A percentile compares a stretch with the other conserved stretches of the same genome.
phyloP scores from a whole-genome alignment of 1,284 basidiomycete species.

The Amylostereum areolatum region DNA sequence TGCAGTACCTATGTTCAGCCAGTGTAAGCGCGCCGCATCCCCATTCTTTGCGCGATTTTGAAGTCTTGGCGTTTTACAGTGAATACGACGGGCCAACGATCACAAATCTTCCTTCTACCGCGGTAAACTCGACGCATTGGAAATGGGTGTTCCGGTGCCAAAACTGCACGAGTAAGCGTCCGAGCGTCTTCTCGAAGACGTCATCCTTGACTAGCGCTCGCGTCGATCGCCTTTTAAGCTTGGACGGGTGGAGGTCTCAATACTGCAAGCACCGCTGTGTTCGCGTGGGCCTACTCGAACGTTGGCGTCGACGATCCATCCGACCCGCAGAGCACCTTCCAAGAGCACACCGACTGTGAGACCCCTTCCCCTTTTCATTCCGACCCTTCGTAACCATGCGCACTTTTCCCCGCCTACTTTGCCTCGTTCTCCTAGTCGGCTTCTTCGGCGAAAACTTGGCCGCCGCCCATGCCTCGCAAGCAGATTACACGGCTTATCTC shows the following conservation, averaged over 20 bases:
- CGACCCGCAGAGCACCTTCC: slow-evolving; percentile 31
- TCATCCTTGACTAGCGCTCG: background rate
- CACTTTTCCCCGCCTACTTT: background rate
- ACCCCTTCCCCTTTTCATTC: background rate
- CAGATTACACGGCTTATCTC: slow-evolving; percentile 45
- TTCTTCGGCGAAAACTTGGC: slow-evolving; percentile 51
- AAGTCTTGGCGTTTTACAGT: slow-evolving; percentile 7
- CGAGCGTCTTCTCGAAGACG: background rate
- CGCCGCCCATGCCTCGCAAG: slow-evolving; percentile 33
- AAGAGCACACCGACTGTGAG: slow-evolving; percentile 41
- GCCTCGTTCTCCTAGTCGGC: slow-evolving; percentile 35
- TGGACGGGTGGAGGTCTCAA: slow-evolving; percentile 30
- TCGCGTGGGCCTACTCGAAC: slow-evolving; percentile 47
- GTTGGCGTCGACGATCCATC: slow-evolving; percentile 30
- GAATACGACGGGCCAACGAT: slow-evolving; percentile 22
- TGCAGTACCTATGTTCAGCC: slow-evolving; percentile 39
- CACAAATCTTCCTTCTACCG: slow-evolving; percentile 23
- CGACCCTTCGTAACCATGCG: background rate
- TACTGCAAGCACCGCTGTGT: slow-evolving; percentile 34
- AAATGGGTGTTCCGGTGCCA: slow-evolving; percentile 29
- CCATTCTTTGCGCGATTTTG: background rate
- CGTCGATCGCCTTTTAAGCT: slow-evolving; percentile 7
- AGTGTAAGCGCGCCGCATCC: slow-evolving; percentile 24
- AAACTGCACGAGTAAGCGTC: slow-evolving; percentile 26
- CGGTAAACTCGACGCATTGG: slow-evolving; percentile 28